Conservation (phyloP, 305 asterid genomes). For the Euphrasia arctica region DNA sequence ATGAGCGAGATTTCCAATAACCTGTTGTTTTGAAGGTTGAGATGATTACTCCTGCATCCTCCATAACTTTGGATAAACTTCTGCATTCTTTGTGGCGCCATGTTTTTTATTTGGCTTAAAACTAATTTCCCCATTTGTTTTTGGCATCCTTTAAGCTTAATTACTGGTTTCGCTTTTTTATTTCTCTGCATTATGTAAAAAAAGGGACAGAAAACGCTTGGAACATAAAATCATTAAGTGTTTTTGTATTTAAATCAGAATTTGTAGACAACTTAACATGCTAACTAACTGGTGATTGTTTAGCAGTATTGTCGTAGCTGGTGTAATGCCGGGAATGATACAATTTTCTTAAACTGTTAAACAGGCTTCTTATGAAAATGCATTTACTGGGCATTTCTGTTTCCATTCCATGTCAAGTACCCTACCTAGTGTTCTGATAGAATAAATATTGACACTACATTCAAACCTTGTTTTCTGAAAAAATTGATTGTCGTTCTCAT, state of each 20-base stretch:
- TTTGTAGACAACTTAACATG: conserved; percentile 1
- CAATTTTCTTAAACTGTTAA: neutral
- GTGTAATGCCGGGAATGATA: conserved; percentile 2
- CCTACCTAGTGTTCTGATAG: conserved; percentile 9
- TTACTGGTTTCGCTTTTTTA: neutral
- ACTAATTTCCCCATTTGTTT: neutral
- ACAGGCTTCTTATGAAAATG: conserved; percentile 5
- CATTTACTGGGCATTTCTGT: conserved; percentile 5
- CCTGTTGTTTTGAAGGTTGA: conserved; percentile 13
- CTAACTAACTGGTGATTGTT: neutral
- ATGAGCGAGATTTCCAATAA: neutral
- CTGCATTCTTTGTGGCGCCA: neutral
- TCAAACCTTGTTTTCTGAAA: conserved; percentile 5
- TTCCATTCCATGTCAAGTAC: conserved; percentile 7
- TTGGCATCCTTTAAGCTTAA: neutral
- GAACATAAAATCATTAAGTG: neutral
- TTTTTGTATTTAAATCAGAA: neutral
- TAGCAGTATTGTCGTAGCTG: neutral
- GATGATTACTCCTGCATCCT: neutral
- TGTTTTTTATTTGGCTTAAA: neutral
- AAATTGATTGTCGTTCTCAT: conserved; percentile 28
- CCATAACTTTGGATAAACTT: conserved; percentile 1
- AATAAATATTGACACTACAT: neutral
- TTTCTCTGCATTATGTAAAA: neutral
- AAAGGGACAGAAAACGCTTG: conserved; percentile 3